phyloP scores from a whole-genome alignment of 2,329 filamentous ascomycete genomes.

The Exophiala bonariae region DNA sequence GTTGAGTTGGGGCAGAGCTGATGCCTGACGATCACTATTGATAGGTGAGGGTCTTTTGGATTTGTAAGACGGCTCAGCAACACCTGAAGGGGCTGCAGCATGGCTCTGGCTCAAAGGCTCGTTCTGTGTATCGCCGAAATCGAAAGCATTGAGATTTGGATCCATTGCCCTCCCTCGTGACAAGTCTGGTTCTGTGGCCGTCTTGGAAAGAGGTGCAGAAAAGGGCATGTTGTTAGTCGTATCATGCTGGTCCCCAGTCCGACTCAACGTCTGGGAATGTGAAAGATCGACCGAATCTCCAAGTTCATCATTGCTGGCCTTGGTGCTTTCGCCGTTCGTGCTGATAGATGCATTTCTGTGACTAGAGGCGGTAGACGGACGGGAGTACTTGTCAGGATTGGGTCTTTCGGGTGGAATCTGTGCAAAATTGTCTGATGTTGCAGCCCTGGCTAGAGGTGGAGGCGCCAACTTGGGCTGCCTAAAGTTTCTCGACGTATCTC shows the following conservation, averaged over 20 bases:
- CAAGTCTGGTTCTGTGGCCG: slow-evolving; percentile 6
- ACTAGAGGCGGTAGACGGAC: slow-evolving; percentile 13
- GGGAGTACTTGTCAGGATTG: slow-evolving; percentile 6
- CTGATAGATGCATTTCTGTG: slow-evolving; percentile 3
- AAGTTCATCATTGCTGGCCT: slow-evolving; percentile 4
- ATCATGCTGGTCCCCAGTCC: not conserved
- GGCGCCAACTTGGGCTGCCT: slow-evolving; percentile 4
- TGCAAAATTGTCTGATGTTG: slow-evolving; percentile 12
- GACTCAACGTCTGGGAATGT: slow-evolving; percentile 1
- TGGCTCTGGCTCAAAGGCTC: no score
- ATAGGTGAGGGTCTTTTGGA: slow-evolving; percentile 26
- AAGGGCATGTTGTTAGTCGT: not conserved
- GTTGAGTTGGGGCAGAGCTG: slow-evolving; percentile 4
- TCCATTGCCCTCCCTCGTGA: not conserved
- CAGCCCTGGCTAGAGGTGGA: slow-evolving; percentile 13
- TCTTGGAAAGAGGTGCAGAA: slow-evolving; percentile 1
- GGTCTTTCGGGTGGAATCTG: slow-evolving; percentile 1
- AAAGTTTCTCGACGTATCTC: slow-evolving; percentile 10
- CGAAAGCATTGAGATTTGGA: slow-evolving; percentile 9
- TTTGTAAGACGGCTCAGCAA: slow-evolving; percentile 22
- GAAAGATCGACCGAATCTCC: no score
- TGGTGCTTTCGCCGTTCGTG: slow-evolving; percentile 3
- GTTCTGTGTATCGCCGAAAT: slow-evolving; percentile 8
- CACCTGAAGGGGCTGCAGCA: not conserved
- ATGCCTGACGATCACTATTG: slow-evolving; percentile 5